phyloP scores from a whole-genome alignment of 345 rosid species.

The Brassica incana region DNA sequence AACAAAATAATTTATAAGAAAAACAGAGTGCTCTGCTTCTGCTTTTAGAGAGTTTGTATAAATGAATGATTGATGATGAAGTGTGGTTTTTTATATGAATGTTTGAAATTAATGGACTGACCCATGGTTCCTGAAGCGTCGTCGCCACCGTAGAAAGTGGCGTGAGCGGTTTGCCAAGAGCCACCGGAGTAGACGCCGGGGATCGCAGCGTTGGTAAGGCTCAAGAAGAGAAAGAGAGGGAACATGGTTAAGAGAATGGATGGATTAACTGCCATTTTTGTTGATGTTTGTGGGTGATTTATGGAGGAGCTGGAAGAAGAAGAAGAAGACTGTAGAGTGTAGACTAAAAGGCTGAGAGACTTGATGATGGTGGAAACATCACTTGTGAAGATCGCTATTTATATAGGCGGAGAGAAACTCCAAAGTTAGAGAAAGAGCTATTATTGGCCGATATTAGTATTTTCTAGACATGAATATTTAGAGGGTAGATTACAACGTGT shows the following conservation, averaged over 20 bases:
- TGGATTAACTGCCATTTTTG: slow-evolving; percentile 13
- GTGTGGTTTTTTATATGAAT: background rate
- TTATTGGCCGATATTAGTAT: slow-evolving; percentile 8
- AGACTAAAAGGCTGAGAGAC: slow-evolving; percentile 5
- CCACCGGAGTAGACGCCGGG: slow-evolving; percentile 58
- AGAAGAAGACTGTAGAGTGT: slow-evolving; percentile 16
- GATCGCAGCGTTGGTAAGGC: slow-evolving; percentile 49
- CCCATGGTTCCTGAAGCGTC: slow-evolving; percentile 97
- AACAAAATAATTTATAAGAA: background rate
- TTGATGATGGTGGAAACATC: slow-evolving; percentile 21
- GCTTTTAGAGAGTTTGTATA: background rate
- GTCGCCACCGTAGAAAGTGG: slow-evolving; percentile 87
- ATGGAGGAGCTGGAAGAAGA: background rate
- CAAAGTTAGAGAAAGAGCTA: slow-evolving; percentile 19
- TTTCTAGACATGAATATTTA: background rate
- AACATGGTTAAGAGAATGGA: slow-evolving; percentile 12
- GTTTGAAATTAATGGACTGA: slow-evolving; percentile 22
- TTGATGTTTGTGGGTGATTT: background rate
- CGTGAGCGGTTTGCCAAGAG: slow-evolving; percentile 84
- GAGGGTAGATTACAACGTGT: background rate
- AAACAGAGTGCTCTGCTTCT: slow-evolving; percentile 31
- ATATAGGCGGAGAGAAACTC: slow-evolving; percentile 20
- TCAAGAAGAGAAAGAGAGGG: slow-evolving; percentile 36
- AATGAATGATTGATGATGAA: background rate
- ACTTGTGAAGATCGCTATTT: slow-evolving; percentile 30